Percentiles rank a stretch among this genome's conserved stretches.
These are phyloP conservation scores for Botrytis squamosa DNA, from an alignment of 2,329 filamentous ascomycete genomes.

Conservation along the genomic window DNA sequence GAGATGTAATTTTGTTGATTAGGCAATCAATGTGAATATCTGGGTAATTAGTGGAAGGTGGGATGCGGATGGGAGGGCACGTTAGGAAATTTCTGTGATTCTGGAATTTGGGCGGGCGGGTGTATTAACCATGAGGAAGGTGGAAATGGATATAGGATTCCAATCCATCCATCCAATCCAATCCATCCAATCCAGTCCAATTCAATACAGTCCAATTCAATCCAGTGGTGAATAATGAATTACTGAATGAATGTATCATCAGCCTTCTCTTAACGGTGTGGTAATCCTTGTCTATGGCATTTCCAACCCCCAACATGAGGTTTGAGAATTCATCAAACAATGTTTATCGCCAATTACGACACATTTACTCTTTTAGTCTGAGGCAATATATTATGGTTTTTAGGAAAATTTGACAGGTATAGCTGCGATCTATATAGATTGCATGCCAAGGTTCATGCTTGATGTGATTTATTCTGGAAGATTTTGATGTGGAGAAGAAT, in stretches of 20 bases:
- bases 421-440: not conserved
- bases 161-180: not conserved
- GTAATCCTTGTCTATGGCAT: not conserved
- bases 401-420: not conserved
- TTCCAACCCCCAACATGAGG: not conserved
- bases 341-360: not conserved
- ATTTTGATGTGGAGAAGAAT: not conserved
- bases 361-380: not conserved
- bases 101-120: not conserved
- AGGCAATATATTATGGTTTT: not conserved
- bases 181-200: not conserved
- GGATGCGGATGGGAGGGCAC: not conserved
- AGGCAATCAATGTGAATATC: not conserved
- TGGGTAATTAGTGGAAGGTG: not conserved
- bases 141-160: not conserved
- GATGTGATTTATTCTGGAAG: not conserved
- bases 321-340: not conserved
- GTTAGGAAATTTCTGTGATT: not conserved
- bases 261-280: constrained; percentile 11
- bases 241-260: not conserved
- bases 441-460: not conserved
- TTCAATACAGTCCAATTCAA: not conserved
- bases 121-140: not conserved
- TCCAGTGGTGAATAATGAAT: constrained; percentile 2
- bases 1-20: not conserved